Percentiles rank a stretch among this genome's conserved stretches.
Conservation (phyloP, 2,329 filamentous ascomycete species). For the Sclerotinia spermophila region DNA sequence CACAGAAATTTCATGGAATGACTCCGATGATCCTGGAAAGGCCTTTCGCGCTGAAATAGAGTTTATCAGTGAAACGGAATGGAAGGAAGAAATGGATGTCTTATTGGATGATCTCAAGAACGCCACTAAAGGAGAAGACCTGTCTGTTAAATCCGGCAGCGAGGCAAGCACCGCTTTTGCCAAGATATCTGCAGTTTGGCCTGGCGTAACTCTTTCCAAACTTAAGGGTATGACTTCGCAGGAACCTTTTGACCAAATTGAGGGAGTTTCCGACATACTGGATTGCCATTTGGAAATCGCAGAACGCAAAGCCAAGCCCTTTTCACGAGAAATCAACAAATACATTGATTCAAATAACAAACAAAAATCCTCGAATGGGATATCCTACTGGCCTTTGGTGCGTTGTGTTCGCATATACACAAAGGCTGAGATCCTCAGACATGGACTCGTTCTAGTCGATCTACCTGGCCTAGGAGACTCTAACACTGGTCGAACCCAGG, state of each 20-base stretch:
- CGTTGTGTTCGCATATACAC: conserved; percentile 2
- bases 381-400: background rate
- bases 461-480: conserved; percentile 12
- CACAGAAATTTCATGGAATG: conserved; percentile 11
- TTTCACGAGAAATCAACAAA: background rate
- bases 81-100: background rate
- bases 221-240: background rate
- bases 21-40: background rate
- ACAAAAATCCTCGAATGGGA: rapidly evolving
- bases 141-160: background rate
- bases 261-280: background rate
- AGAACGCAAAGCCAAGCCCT: background rate
- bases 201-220: background rate
- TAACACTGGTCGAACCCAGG: background rate
- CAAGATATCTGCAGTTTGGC: conserved; percentile 10
- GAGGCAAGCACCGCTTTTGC: conserved; percentile 1
- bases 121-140: background rate
- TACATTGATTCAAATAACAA: conserved; percentile 13
- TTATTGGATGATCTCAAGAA: background rate
- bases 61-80: background rate
- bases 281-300: background rate
- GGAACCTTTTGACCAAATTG: background rate
- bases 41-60: conserved; percentile 2
- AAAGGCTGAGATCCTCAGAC: background rate
- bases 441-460: conserved; percentile 7